These are phyloP conservation scores for Escovopsis sp. DNA, from an alignment of 2,329 filamentous ascomycete species.

Conservation along the genomic window DNA sequence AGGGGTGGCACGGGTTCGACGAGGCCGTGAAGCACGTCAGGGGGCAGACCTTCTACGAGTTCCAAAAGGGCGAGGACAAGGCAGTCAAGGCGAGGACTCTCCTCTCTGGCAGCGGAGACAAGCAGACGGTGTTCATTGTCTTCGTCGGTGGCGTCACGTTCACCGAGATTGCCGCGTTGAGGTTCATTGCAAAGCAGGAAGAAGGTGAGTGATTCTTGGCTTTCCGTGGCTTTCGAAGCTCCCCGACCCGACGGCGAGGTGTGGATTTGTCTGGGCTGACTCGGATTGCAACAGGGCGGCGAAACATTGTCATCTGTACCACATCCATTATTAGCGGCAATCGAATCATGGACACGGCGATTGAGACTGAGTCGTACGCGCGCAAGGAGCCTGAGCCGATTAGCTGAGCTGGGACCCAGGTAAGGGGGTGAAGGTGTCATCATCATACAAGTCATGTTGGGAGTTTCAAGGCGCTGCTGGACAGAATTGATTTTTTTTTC, in stretches of 20 bases:
- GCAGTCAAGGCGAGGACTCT: slow-evolving; percentile 75
- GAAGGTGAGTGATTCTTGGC: slow-evolving; percentile 34
- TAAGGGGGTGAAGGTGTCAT: no score
- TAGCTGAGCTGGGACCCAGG: no score
- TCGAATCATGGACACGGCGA: slow-evolving; percentile 71
- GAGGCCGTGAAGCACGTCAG: slow-evolving; percentile 77
- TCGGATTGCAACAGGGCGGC: slow-evolving; percentile 35
- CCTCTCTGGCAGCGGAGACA: slow-evolving; percentile 61
- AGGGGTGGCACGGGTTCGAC: slow-evolving; percentile 89
- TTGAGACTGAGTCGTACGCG: slow-evolving; percentile 54
- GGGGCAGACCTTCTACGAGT: slow-evolving; percentile 80
- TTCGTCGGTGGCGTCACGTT: slow-evolving; percentile 96
- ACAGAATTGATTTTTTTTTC: no score
- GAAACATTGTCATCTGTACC: slow-evolving; percentile 81
- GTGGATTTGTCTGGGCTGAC: no score
- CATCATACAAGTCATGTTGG: no score
- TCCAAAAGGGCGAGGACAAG: slow-evolving; percentile 86
- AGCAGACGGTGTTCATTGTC: slow-evolving; percentile 88
- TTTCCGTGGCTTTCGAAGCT: no score
- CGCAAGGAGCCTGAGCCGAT: slow-evolving; percentile 19
- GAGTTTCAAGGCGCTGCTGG: no score
- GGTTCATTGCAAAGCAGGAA: slow-evolving; percentile 79
- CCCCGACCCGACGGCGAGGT: no score
- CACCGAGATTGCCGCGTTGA: slow-evolving; percentile 84
- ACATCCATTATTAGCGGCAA: slow-evolving; percentile 86